Evolutionary conservation across 305 asterid species (phyloP).

Genomic region (Fraxinus sp.): DNA sequence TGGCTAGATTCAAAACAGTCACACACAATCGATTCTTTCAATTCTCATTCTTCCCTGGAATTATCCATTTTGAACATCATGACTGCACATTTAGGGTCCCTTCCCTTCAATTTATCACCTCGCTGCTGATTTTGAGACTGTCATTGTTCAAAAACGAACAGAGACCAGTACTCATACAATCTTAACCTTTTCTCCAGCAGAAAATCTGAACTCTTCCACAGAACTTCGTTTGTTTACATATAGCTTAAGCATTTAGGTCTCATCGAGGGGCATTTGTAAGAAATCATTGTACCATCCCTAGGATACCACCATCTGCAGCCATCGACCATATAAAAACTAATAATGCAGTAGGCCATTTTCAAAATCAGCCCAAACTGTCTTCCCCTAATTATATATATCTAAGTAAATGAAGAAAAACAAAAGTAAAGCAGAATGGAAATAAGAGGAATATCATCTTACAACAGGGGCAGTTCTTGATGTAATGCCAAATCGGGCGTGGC

Average conservation of each 20-base stretch:
- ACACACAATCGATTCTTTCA: not conserved
- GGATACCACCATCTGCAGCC: not conserved
- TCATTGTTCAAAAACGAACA: not conserved
- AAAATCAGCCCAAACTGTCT: not conserved
- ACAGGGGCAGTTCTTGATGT: conserved; percentile 96
- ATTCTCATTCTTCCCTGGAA: not conserved
- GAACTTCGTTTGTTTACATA: not conserved
- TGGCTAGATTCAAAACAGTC: not conserved
- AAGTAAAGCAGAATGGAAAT: conserved; percentile 6
- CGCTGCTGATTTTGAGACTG: not conserved
- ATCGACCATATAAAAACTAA: not conserved
- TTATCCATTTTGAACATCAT: not conserved
- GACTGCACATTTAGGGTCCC: not conserved
- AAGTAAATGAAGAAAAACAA: not conserved
- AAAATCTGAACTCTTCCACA: not conserved
- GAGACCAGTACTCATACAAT: not conserved
- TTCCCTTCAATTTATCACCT: not conserved
- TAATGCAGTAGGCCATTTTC: not conserved
- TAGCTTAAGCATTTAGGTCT: not conserved
- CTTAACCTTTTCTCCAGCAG: not conserved
- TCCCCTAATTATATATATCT: not conserved
- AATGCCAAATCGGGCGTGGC: conserved; percentile 85
- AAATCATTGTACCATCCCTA: not conserved
- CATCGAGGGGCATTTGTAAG: not conserved
- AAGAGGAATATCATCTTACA: conserved; percentile 42